Percentiles rank a stretch among this genome's conserved stretches.
phyloP scores from a whole-genome alignment of 257 asterid species.

The Primulina tabacum region DNA sequence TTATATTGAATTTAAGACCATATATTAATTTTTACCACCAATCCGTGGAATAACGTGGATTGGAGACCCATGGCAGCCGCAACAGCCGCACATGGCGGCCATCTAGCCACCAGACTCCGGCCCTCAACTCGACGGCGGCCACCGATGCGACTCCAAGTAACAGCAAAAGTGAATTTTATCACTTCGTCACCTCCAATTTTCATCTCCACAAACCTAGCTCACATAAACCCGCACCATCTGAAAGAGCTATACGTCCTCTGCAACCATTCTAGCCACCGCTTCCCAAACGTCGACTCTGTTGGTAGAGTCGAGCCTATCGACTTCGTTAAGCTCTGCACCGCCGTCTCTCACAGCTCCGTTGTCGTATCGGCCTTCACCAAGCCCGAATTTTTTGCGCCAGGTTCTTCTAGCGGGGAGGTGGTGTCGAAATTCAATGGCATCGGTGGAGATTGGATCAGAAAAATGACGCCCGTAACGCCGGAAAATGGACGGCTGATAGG shows the following conservation, averaged over 20 bases:
- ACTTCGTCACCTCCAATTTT: slow-evolving; percentile 48
- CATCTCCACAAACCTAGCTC: slow-evolving; percentile 60
- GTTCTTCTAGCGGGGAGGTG: slow-evolving; percentile 20
- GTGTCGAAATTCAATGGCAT: slow-evolving; percentile 30
- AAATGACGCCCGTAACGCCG: slow-evolving; percentile 62
- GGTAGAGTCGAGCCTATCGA: slow-evolving; percentile 68
- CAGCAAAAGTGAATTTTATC: slow-evolving; percentile 28
- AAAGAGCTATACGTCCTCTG: slow-evolving; percentile 60
- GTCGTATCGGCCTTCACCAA: slow-evolving; percentile 70
- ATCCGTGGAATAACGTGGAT: not conserved
- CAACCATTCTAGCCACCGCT: slow-evolving; percentile 87
- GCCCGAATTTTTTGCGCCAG: slow-evolving; percentile 30
- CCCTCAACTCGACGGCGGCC: slow-evolving; percentile 30
- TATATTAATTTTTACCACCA: too few species aligned
- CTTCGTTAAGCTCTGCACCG: slow-evolving; percentile 53
- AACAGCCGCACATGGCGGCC: slow-evolving; percentile 43
- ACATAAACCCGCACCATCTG: slow-evolving; percentile 48
- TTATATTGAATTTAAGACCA: too few species aligned
- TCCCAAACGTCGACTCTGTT: slow-evolving; percentile 50
- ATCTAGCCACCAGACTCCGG: slow-evolving; percentile 51
- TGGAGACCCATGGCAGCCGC: slow-evolving; percentile 49
- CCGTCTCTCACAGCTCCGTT: slow-evolving; percentile 69
- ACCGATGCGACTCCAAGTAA: slow-evolving; percentile 35
- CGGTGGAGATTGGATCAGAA: slow-evolving; percentile 64
- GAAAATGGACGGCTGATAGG: slow-evolving; percentile 71